Base-by-base conservation (phyloP, 2,329 filamentous ascomycete genomes). In the Lizonia empirigonia region DNA sequence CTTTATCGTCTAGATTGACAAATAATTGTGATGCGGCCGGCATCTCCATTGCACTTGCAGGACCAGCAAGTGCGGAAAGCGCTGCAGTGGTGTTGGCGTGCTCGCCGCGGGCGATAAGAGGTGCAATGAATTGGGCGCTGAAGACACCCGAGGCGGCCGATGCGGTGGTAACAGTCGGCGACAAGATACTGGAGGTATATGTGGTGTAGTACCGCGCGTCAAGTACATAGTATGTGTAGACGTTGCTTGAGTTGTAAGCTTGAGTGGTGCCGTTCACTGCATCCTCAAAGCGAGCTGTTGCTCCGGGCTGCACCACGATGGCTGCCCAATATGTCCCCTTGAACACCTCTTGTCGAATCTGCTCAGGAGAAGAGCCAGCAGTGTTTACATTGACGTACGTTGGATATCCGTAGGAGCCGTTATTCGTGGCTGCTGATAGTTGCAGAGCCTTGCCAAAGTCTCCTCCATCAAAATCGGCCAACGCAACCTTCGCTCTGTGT, bases 291-390 rank as follows among this genome's bases (percentile, higher is more conserved):
- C 47, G 51, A 24, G 44, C 37, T 23, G 55, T 48, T 6, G 50
- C 55, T 13, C 44, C 51, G 6, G 36, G 22, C 15, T 58, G 39
- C 10, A 55, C 40, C 5, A 58, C 19, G 16, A 55, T 50, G 9
- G 55, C 55, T 16, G 51, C 55, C 55, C 51, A 58, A 40, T 58
- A 55, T 26, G 39, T 58, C 7, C 55, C 55, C 27, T 52, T 48
- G 27, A 58, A 58, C 8, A 58, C 55, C 15, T 52, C 44, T 9
- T 44, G 26, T 37, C 51, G 35, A 19, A 58, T 48, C 8, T 55
- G 26, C 9, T 58, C 55, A n/a, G 44, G 39, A 2, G 44, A 39
- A 9, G 55, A 52, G 23, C 47, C 47, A 20, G 41, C 18, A 16
- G 37, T 48, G 22, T 47, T 10, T 15, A 55, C 36, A 19, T 46